Conservation (phyloP, 805 yeast species). For the Wickerhamomyces silvicola region DNA sequence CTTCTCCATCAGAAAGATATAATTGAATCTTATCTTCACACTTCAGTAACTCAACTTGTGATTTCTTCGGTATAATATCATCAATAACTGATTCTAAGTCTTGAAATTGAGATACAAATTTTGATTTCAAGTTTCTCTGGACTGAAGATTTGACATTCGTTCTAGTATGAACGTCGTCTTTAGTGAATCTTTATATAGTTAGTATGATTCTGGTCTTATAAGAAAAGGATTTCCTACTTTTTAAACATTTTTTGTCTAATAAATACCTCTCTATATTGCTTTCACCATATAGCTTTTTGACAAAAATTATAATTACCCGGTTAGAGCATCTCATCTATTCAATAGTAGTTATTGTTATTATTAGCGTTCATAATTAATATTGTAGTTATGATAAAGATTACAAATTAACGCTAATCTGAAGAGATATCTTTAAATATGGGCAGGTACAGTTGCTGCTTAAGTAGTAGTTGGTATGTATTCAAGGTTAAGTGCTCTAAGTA, state of each 20-base stretch:
- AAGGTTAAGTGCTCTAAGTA: no score
- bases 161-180: constrained; percentile 83
- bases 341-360: no score
- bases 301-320: no score
- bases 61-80: constrained; percentile 80
- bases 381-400: no score
- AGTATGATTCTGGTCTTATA: background rate
- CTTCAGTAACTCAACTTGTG: constrained; percentile 71
- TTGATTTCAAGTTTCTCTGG: constrained; percentile 80
- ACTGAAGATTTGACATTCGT: constrained; percentile 90
- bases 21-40: constrained; percentile 87
- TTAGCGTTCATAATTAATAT: no score
- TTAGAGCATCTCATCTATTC: no score
- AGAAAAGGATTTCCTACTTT: constrained; percentile 23
- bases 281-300: background rate
- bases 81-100: constrained; percentile 72
- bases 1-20: constrained; percentile 65
- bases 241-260: constrained; percentile 35
- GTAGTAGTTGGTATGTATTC: no score
- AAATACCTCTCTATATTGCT: background rate
- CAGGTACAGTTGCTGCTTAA: no score
- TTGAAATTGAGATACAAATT: constrained; percentile 68
- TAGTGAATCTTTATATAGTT: constrained; percentile 54
- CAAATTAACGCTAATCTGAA: no score
- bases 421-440: no score